These are phyloP conservation scores for Suhomyces pyralidae DNA, from an alignment of 805 yeast genomes.

Conservation along the genomic window DNA sequence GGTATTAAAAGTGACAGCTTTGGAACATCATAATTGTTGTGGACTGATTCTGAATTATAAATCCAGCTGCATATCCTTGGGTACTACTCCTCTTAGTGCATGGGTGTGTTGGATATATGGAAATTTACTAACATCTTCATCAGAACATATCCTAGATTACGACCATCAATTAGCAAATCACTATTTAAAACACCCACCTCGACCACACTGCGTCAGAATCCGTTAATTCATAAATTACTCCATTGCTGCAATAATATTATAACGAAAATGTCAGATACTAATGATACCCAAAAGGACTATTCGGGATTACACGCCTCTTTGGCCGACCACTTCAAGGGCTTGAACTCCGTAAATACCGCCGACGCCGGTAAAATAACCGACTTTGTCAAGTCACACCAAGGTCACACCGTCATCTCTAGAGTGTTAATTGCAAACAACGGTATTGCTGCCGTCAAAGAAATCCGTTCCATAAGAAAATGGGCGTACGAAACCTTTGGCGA, in stretches of 20 bases:
- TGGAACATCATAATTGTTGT: not conserved
- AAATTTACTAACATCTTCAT: not conserved
- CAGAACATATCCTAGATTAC: not conserved
- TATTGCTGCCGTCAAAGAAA: slow-evolving; percentile 98
- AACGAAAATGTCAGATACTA: slow-evolving; percentile 6
- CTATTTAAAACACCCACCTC: not conserved
- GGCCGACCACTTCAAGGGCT: slow-evolving; percentile 77
- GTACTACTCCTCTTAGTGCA: not conserved
- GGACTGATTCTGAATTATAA: not conserved
- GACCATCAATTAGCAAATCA: not conserved
- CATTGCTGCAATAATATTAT: not conserved
- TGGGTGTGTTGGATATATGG: slow-evolving; percentile 2
- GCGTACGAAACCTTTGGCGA: slow-evolving; percentile 98
- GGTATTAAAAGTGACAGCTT: not conserved
- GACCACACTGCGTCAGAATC: not conserved
- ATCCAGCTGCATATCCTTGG: not conserved
- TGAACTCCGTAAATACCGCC: slow-evolving; percentile 72
- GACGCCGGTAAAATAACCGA: slow-evolving; percentile 78
- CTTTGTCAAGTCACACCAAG: slow-evolving; percentile 80
- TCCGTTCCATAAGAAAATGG: slow-evolving; percentile 97
- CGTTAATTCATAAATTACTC: not conserved
- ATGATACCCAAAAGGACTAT: slow-evolving; percentile 17
- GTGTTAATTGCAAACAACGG: slow-evolving; percentile 97
- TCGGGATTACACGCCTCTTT: slow-evolving; percentile 35
- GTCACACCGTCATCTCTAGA: slow-evolving; percentile 90